Evolutionary conservation across 352 stramenopile species (phyloP).

Genomic region (Globisporangium heterothallicum): DNA sequence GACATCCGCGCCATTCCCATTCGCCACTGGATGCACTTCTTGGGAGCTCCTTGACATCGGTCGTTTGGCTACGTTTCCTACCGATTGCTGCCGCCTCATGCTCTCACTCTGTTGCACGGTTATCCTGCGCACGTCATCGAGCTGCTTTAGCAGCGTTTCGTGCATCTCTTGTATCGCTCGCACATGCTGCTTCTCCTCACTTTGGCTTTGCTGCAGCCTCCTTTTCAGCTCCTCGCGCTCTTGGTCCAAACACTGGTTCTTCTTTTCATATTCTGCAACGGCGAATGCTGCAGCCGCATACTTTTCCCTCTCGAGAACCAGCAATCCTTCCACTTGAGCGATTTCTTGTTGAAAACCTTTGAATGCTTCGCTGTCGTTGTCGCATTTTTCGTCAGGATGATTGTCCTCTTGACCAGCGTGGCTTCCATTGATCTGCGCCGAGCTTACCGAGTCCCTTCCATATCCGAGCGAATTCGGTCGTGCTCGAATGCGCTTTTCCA

Average conservation of each 20-base stretch:
- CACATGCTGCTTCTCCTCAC: slow-evolving; percentile 7
- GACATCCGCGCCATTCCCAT: background rate
- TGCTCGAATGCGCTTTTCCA: slow-evolving; percentile 16
- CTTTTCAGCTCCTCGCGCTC: slow-evolving; percentile 7
- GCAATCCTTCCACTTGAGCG: slow-evolving; percentile 11
- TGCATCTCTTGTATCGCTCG: slow-evolving; percentile 32
- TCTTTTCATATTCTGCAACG: slow-evolving; percentile 16
- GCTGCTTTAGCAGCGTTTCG: slow-evolving; percentile 28
- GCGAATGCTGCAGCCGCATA: slow-evolving; percentile 16
- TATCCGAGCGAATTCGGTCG: background rate
- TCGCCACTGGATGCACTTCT: background rate
- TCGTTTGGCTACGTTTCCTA: background rate
- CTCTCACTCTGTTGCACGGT: slow-evolving; percentile 15
- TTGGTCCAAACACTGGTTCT: slow-evolving; percentile 7
- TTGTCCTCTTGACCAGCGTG: background rate
- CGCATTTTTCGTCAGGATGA: background rate
- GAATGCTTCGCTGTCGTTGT: background rate
- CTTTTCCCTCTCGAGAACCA: slow-evolving; percentile 18
- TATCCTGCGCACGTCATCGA: slow-evolving; percentile 38
- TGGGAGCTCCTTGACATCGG: background rate
- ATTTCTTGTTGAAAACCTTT: slow-evolving; percentile 9
- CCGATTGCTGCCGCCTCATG: slow-evolving; percentile 8
- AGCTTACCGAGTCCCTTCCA: background rate
- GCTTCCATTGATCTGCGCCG: background rate
- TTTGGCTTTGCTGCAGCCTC: slow-evolving; percentile 10